phyloP scores from a whole-genome alignment of 208 protist species.

The Cochliopodium minus region DNA sequence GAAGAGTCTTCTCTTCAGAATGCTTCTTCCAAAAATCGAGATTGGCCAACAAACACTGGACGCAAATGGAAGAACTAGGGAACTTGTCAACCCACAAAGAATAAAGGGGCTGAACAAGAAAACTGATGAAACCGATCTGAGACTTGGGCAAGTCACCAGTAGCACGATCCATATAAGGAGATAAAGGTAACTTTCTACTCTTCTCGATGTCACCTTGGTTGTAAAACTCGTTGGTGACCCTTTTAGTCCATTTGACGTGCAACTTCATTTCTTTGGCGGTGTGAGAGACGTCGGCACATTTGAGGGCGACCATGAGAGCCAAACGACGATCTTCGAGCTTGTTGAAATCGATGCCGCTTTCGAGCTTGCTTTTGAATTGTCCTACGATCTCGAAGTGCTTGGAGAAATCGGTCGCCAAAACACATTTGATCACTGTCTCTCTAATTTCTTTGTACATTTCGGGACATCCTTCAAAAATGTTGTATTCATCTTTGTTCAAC shows the following conservation, averaged over 20 bases:
- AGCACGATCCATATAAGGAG: constrained; percentile 68
- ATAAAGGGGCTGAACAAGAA: constrained; percentile 20
- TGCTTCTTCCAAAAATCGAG: too few relatives aligned
- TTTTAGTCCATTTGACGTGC: constrained; percentile 61
- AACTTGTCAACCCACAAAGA: too few relatives aligned
- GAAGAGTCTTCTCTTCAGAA: too few relatives aligned
- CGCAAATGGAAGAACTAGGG: too few relatives aligned
- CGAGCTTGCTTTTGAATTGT: constrained; percentile 41
- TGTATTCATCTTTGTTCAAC: constrained; percentile 51
- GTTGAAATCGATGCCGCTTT: constrained; percentile 40
- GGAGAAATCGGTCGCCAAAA: constrained; percentile 78
- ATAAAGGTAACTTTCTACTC: constrained; percentile 50
- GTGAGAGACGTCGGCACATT: constrained; percentile 82
- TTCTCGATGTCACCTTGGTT: constrained; percentile 71
- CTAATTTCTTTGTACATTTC: constrained; percentile 56
- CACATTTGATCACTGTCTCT: constrained; percentile 63
- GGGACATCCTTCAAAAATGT: constrained; percentile 48
- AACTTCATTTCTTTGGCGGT: constrained; percentile 56
- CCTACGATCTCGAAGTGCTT: constrained; percentile 58
- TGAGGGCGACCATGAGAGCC: constrained; percentile 61
- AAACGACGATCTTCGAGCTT: constrained; percentile 54
- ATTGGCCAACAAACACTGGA: too few relatives aligned
- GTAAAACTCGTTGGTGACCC: constrained; percentile 74
- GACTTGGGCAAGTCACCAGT: constrained; percentile 13
- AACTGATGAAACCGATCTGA: constrained; percentile 26